Evolutionary conservation across 768 basidiomycete species (phyloP), one percentile per base, ranked within the genome.

Genomic region (Suillus subalutaceus): DNA sequence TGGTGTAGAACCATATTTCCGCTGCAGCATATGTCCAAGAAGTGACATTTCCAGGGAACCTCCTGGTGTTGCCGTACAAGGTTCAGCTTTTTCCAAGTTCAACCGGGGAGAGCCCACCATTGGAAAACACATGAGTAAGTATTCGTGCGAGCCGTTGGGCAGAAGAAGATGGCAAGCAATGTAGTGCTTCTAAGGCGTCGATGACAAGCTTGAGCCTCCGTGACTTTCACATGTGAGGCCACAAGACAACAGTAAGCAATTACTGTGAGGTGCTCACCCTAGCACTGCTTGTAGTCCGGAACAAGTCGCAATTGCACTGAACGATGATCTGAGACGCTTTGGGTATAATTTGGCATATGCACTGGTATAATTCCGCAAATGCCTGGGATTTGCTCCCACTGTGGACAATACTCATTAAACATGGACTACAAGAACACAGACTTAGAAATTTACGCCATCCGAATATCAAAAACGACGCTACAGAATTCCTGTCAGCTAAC

Each of bases 101-200:
- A 60, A 4, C 64, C 4, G 38, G 20, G 66, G 41, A 2, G 6
- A 37, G 20, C 44, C 23, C 64, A 77, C 75, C 74, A 44, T 77
- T 75, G 38, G 75, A 77, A 62, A 77, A 77, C 0, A 67, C 73
- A 44, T 75, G 74, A 8, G 73, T 50, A 12, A 77, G 74, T 20
- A 75, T 30, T 16, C 73, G 71, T 35, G 74, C 66, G 26, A 64
- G 66, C 1, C 62, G 58, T 23, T 18, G n/a, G 16, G 65, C 3
- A 13, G 53, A 30, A 7, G 10, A 30, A 1, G 67, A 48, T 6
- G 70, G 62, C 46, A 77, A 41, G 53, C 72, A 75, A 20, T 69
- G 69, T 2, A 77, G 69, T 12, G 30, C 30, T 10, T 75, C 63
- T 1, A 75, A 71, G n/a, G 68, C 72, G 46, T 75, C 69, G 4